These are phyloP conservation scores for Endogone sp. DNA, from an alignment of 192 early-diverging fungal genomes.

Conservation along the genomic window DNA sequence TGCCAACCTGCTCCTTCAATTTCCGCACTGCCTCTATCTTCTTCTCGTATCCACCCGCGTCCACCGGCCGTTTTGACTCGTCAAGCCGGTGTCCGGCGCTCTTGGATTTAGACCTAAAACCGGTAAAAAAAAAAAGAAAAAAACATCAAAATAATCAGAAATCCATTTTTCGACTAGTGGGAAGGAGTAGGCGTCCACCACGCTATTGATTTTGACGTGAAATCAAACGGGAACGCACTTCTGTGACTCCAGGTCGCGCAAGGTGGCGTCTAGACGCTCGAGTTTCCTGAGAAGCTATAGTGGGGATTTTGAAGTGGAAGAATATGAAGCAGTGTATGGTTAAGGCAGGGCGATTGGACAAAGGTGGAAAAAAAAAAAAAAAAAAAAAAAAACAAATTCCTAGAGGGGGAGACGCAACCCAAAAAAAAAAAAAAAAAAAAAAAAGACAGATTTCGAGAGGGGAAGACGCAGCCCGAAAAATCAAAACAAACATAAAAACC, in stretches of 20 bases:
- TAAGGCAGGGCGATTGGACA: no score
- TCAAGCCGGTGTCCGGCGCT: neutral
- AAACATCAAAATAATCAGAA: no score
- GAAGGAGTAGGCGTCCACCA: neutral
- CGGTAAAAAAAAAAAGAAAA: neutral
- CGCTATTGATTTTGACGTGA: neutral
- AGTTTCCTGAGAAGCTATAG: neutral
- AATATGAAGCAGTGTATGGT: no score
- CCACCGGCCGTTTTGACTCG: neutral
- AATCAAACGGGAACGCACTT: neutral
- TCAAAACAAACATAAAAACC: no score
- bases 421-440: no score
- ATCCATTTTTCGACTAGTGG: no score
- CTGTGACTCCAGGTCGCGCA: neutral
- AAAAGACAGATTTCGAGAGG: no score
- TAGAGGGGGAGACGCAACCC: no score
- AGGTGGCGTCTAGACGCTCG: neutral
- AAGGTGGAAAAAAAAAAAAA: no score
- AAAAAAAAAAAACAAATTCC: no score
- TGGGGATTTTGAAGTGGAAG: neutral
- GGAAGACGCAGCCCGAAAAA: no score
- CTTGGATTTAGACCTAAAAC: neutral
- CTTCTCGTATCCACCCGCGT: neutral
- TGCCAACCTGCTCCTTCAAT: neutral
- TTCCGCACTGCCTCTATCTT: neutral